A percentile compares a stretch with the other conserved stretches of the same genome.
These are phyloP conservation scores for Phellinidium pouzarii DNA, from an alignment of 1,284 basidiomycete species.

Conservation along the genomic window DNA sequence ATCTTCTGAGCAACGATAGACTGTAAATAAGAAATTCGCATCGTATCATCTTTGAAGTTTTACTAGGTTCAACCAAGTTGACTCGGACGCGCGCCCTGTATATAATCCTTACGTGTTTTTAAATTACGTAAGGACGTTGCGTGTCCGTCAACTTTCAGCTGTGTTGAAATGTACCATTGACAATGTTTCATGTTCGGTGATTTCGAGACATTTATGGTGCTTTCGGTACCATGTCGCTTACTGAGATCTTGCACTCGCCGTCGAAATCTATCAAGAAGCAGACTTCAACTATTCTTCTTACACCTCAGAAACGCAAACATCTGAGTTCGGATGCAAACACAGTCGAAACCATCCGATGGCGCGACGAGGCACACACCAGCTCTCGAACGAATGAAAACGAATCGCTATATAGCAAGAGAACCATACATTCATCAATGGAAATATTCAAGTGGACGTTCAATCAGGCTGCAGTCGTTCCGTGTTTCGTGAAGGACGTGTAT, in stretches of 20 bases:
- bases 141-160: too few relatives aligned
- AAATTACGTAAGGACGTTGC: too few relatives aligned
- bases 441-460: constrained; percentile 58
- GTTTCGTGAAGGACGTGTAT: constrained; percentile 55
- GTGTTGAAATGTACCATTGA: too few relatives aligned
- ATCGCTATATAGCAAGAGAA: neutral
- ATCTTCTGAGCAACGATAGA: too few relatives aligned
- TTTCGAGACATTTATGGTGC: neutral
- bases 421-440: constrained; percentile 16
- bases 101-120: too few relatives aligned
- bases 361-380: too few relatives aligned
- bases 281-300: constrained; percentile 1
- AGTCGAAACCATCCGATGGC: neutral
- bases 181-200: too few relatives aligned
- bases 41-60: too few relatives aligned
- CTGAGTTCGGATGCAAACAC: constrained; percentile 5
- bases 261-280: neutral
- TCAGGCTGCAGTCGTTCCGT: constrained; percentile 50
- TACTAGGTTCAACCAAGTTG: too few relatives aligned
- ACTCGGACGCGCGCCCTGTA: too few relatives aligned
- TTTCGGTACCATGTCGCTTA: constrained; percentile 1
- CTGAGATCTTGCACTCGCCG: neutral
- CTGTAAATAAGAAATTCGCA: too few relatives aligned
- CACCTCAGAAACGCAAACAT: constrained; percentile 6
- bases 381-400: neutral